Conservation (phyloP, 176 grass and related monocot species). For the Melocanna baccifera region DNA sequence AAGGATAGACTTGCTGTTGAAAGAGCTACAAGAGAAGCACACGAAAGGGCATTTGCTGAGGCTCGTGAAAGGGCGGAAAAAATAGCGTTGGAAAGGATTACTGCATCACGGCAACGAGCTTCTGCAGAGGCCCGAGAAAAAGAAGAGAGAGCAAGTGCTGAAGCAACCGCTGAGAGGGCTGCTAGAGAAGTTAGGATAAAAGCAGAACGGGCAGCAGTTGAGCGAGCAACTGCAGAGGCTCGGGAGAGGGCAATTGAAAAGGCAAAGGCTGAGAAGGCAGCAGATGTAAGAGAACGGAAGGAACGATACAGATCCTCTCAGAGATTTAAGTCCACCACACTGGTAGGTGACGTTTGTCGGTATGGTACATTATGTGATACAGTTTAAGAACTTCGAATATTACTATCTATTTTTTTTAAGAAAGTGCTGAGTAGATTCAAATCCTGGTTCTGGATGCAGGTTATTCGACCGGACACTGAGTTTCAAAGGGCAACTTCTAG, state of each 20-base stretch:
- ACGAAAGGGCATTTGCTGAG: conserved; percentile 63
- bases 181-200: conserved; percentile 68
- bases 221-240: conserved; percentile 85
- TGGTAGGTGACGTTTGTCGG: conserved; percentile 34
- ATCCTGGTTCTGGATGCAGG: conserved; percentile 36
- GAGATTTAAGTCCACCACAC: conserved; percentile 35
- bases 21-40: conserved; percentile 75
- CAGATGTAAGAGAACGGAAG: conserved; percentile 59
- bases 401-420: not conserved
- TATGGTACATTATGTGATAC: not conserved
- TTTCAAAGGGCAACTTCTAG: conserved; percentile 64
- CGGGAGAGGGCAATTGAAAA: conserved; percentile 80
- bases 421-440: not conserved
- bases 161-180: conserved; percentile 43
- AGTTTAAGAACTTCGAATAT: not conserved
- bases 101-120: conserved; percentile 67
- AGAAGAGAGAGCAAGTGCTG: conserved; percentile 54
- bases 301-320: conserved; percentile 61
- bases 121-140: conserved; percentile 63
- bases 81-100: conserved; percentile 66
- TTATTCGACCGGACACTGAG: conserved; percentile 48
- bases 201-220: conserved; percentile 82
- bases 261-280: conserved; percentile 70
- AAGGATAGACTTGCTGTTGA: conserved; percentile 88
- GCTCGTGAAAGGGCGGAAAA: conserved; percentile 74